These are phyloP conservation scores for Neckera pumila DNA, from an alignment of 225 moss, liverwort and hornwort species.

Conservation along the genomic window DNA sequence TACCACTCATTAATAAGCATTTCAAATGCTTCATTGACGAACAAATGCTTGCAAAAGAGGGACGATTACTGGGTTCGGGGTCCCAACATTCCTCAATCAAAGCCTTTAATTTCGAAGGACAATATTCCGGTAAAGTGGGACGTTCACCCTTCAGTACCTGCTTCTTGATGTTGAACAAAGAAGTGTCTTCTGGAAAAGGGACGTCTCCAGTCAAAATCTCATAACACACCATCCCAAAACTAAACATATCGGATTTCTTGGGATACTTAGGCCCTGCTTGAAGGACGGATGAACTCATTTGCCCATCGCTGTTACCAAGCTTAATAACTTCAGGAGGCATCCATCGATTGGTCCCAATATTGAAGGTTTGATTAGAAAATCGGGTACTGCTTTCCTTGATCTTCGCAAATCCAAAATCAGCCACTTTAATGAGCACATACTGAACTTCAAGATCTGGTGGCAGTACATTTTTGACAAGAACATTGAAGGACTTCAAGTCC, in stretches of 20 bases:
- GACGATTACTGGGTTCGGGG: not conserved
- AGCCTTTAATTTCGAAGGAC: not conserved
- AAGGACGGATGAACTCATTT: not conserved
- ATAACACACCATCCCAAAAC: not conserved
- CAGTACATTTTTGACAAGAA: not conserved
- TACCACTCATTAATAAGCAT: not conserved
- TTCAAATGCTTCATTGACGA: not conserved
- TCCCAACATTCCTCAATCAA: not conserved
- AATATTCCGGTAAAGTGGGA: not conserved
- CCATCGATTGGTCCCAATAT: not conserved
- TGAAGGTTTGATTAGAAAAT: not conserved
- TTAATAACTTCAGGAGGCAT: not conserved
- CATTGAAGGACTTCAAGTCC: not conserved
- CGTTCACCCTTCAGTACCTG: not conserved
- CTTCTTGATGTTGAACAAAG: accelerated
- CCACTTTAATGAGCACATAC: not conserved
- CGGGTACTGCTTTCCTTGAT: not conserved
- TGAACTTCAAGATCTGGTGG: not conserved
- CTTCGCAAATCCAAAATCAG: not conserved
- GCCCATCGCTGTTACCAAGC: accelerated
- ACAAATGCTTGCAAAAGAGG: not conserved
- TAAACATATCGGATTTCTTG: not conserved
- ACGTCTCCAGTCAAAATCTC: not conserved
- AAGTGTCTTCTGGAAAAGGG: not conserved
- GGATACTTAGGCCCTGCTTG: not conserved